phyloP scores from a whole-genome alignment of 225 moss, liverwort and hornwort species.

The Neckera pumila region DNA sequence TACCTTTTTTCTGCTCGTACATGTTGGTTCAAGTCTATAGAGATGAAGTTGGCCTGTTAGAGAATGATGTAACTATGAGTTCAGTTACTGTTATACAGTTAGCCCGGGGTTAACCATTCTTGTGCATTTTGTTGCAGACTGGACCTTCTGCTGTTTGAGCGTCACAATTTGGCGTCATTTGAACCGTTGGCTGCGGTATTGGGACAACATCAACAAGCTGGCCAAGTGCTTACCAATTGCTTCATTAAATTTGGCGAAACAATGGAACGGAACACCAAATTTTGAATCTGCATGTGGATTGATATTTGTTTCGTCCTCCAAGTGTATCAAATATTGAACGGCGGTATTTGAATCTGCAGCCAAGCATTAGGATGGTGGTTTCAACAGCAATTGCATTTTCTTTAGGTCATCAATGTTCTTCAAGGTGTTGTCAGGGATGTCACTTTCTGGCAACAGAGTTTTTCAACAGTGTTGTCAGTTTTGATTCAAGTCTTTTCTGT shows the following conservation, averaged over 20 bases:
- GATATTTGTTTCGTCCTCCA: neutral
- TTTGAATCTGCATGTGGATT: neutral
- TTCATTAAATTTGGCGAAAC: neutral
- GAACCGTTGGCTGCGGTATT: neutral
- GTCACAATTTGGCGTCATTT: neutral
- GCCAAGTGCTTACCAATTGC: neutral
- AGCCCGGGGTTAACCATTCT: neutral
- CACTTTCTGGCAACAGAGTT: neutral
- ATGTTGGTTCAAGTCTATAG: neutral
- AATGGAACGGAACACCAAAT: neutral
- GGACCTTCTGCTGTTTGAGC: constrained; percentile 7
- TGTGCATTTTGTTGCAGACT: neutral
- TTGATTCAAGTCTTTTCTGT: neutral
- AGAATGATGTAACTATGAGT: neutral
- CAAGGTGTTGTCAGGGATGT: neutral
- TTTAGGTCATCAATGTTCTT: neutral
- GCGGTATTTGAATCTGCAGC: neutral
- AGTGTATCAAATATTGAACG: neutral
- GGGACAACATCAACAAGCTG: neutral
- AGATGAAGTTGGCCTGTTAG: neutral
- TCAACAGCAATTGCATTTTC: neutral
- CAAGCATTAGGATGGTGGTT: neutral
- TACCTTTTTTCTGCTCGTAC: no score
- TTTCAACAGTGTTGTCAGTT: neutral
- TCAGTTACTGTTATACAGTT: neutral